Percentiles rank a stretch among this genome's conserved stretches.
phyloP scores from a whole-genome alignment of 108 stramenopile species.

The Discostella stelligeroides region DNA sequence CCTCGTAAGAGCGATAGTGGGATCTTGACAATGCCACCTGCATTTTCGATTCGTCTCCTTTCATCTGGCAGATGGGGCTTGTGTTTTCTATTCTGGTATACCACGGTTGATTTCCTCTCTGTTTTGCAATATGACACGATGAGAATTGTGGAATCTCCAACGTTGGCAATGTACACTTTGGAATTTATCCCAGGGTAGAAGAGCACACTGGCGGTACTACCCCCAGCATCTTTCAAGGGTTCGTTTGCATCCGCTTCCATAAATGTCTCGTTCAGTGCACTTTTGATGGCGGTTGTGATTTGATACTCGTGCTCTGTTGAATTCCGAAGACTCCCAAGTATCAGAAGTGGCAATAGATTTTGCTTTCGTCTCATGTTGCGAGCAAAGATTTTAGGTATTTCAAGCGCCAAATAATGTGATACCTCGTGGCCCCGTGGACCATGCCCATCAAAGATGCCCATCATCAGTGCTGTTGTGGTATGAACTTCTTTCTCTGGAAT shows the following conservation, averaged over 20 bases:
- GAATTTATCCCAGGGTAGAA: constrained; percentile 58
- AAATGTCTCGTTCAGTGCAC: constrained; percentile 53
- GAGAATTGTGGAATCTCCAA: constrained; percentile 69
- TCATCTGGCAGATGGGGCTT: constrained; percentile 73
- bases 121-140: constrained; percentile 45
- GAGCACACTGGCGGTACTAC: constrained; percentile 66
- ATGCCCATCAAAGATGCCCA: constrained; percentile 83
- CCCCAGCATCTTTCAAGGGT: constrained; percentile 53
- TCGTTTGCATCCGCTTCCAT: constrained; percentile 57
- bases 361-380: constrained; percentile 33
- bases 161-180: constrained; percentile 74
- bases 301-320: background rate
- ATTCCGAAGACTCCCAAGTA: background rate
- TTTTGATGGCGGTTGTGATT: constrained; percentile 15
- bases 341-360: constrained; percentile 4
- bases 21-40: constrained; percentile 64
- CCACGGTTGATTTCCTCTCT: constrained; percentile 51
- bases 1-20: constrained; percentile 29
- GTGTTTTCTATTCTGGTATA: constrained; percentile 50
- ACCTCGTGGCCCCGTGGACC: constrained; percentile 65
- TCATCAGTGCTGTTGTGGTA: constrained; percentile 40
- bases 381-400: constrained; percentile 56
- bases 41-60: constrained; percentile 57
- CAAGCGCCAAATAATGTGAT: constrained; percentile 52
- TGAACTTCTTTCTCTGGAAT: background rate